Base-by-base conservation (phyloP, 352 stramenopile genomes). In the Thalassiosira pacifica region DNA sequence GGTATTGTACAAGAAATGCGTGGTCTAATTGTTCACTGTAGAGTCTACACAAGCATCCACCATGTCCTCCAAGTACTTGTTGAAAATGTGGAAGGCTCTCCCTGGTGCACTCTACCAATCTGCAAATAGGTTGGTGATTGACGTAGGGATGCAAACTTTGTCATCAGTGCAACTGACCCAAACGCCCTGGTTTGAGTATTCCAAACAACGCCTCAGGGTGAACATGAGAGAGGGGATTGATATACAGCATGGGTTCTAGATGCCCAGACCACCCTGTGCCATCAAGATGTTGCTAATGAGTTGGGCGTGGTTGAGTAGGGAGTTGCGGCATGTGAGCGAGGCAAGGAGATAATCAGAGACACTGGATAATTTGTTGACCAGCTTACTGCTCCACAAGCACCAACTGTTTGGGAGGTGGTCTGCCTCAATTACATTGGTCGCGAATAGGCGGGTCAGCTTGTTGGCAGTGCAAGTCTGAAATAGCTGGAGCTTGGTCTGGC, bases 141-240 rank as follows among this genome's bases (percentile, higher is more conserved):
- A 52, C n/a, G 40, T 9, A 27, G 70, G 70, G 0, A 78, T 26
- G 5, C 6, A 6, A 27, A 78, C 29, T 8, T 10, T 4, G 5
- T 53, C 11, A 9, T 10, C 4, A 4, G 45, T 45, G 9, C 22
- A 6, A 1, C 29, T 16, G 9, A 78, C 27, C 29, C 53, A 63
- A 11, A 31, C 53, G 4, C 53, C 53, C 9, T 31, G 3, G 18
- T 1, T 16, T 16, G n/a, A 34, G 22, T 45, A 80, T 48, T 31
- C 32, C 27, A 74, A 22, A 40, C 27, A 65, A 19, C 63, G 74
- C 3, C 42, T 60, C n/a, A 52, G 42, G 37, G 26, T 48, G 11
- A 75, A 16, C 19, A 82, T 55, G 19, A 82, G 72, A 8, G 63
- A 53, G 29, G 74, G 74, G 26, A 82, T 75, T 4, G 74, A 60